Evolutionary conservation across 140 eudicot genomes (phyloP).

Genomic region (Bidens hawaiensis): DNA sequence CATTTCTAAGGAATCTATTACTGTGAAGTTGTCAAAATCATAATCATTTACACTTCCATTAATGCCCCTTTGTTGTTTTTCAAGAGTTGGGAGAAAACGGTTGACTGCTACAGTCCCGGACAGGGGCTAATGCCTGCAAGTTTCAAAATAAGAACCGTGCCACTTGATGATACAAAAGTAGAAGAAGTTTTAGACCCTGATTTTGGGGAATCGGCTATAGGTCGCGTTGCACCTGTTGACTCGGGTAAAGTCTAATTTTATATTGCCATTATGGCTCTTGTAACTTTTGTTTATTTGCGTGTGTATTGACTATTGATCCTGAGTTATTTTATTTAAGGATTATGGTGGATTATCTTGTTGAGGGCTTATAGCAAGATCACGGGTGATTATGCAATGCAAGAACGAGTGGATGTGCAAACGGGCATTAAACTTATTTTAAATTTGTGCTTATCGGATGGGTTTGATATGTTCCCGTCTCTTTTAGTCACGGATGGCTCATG

Average conservation of each 20-base stretch:
- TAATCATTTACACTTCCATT: not conserved
- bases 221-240: conserved; percentile 99
- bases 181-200: conserved; percentile 96
- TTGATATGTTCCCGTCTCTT: conserved; percentile 96
- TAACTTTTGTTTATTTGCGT: not conserved
- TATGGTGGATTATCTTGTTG: conserved; percentile 95
- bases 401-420: conserved; percentile 90
- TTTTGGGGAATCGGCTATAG: conserved; percentile 96
- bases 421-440: conserved; percentile 80
- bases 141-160: conserved; percentile 72
- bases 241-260: conserved; percentile 43
- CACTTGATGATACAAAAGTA: conserved; percentile 54
- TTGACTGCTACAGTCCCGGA: conserved; percentile 96
- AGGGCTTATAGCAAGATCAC: conserved; percentile 90
- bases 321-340: conserved; percentile 50
- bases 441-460: conserved; percentile 87
- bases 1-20: too few species aligned
- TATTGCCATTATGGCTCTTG: not conserved
- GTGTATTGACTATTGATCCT: too few species aligned
- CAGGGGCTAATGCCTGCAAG: conserved; percentile 98
- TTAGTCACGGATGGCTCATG: conserved; percentile 98
- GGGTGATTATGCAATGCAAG: conserved; percentile 79
- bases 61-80: conserved; percentile 13
- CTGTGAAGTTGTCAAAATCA: not conserved
- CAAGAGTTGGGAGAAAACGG: conserved; percentile 98